A percentile compares a stretch with the other conserved stretches of the same genome.
Conservation (phyloP, 2,329 filamentous ascomycete species). For the Stemphylium lycopersici region DNA sequence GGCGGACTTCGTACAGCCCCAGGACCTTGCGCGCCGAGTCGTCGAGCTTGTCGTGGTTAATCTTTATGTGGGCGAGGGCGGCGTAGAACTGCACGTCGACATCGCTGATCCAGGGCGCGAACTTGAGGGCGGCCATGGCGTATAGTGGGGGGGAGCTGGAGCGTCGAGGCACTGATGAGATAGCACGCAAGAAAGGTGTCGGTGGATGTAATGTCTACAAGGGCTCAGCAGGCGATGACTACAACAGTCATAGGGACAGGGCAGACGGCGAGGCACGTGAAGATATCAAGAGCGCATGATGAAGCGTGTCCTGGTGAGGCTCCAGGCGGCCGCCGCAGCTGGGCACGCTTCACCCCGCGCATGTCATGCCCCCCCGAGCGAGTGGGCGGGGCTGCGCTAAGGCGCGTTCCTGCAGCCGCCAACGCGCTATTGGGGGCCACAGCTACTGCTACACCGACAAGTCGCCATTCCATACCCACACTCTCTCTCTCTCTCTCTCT, state of each 20-base stretch:
- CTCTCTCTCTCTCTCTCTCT: neutral
- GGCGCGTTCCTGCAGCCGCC: conserved; percentile 36
- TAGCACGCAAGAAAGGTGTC: neutral
- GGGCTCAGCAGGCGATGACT: conserved; percentile 3
- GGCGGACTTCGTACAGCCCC: conserved; percentile 85
- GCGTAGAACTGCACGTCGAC: conserved; percentile 96
- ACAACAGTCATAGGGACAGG: conserved; percentile 29
- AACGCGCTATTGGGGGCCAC: conserved; percentile 8
- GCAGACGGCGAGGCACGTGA: conserved; percentile 27
- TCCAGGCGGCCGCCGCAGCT: neutral
- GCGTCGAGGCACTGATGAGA: conserved; percentile 4
- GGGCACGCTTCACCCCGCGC: conserved; percentile 11
- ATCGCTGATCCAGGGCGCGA: conserved; percentile 89
- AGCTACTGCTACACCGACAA: neutral
- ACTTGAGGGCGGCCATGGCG: conserved; percentile 64
- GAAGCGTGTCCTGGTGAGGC: conserved; percentile 24
- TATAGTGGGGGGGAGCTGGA: neutral
- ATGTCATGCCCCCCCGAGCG: conserved; percentile 13
- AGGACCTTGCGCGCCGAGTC: conserved; percentile 87
- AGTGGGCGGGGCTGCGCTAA: conserved; percentile 18
- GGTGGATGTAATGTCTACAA: neutral
- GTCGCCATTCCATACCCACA: no score
- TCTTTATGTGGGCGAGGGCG: conserved; percentile 88
- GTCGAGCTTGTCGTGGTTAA: conserved; percentile 96
- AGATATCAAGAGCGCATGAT: conserved; percentile 29